phyloP scores from a whole-genome alignment of 2,329 filamentous ascomycete genomes.

The Nothomitra cinnamomea region DNA sequence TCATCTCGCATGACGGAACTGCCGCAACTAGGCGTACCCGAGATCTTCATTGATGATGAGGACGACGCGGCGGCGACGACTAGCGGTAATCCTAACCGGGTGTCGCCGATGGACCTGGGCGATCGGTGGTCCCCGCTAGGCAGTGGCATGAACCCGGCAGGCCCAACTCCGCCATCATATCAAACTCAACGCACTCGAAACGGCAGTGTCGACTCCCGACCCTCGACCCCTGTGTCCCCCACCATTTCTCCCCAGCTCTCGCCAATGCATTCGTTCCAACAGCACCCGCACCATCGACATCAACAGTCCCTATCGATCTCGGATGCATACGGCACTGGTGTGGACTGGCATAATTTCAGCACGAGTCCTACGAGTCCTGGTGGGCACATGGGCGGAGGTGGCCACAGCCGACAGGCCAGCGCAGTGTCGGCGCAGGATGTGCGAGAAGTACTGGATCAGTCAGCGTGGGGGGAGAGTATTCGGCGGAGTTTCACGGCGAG shows the following conservation, averaged over 20 bases:
- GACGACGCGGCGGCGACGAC: slow-evolving; percentile 27
- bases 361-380: not conserved
- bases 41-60: slow-evolving; percentile 78
- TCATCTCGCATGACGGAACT: slow-evolving; percentile 60
- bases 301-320: not conserved
- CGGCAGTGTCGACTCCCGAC: not conserved
- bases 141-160: slow-evolving; percentile 22
- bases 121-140: slow-evolving; percentile 14
- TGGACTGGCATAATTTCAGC: not conserved
- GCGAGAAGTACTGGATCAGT: slow-evolving; percentile 72
- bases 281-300: slow-evolving; percentile 8
- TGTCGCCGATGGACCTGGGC: slow-evolving; percentile 17
- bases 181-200: no score
- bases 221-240: not conserved
- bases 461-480: slow-evolving; percentile 86
- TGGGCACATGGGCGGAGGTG: slow-evolving; percentile 8
- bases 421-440: slow-evolving; percentile 57
- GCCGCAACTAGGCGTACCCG: slow-evolving; percentile 68
- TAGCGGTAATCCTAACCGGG: slow-evolving; percentile 6
- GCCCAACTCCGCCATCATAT: slow-evolving; percentile 20
- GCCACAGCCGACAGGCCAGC: slow-evolving; percentile 19
- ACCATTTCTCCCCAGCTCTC: slow-evolving; percentile 15
- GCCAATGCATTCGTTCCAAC: slow-evolving; percentile 20
- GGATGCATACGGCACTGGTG: not conserved
- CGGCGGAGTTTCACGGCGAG: slow-evolving; percentile 65